These are phyloP conservation scores for Wickerhamomyces kurtzmanii DNA, from an alignment of 805 yeast species.

Conservation along the genomic window DNA sequence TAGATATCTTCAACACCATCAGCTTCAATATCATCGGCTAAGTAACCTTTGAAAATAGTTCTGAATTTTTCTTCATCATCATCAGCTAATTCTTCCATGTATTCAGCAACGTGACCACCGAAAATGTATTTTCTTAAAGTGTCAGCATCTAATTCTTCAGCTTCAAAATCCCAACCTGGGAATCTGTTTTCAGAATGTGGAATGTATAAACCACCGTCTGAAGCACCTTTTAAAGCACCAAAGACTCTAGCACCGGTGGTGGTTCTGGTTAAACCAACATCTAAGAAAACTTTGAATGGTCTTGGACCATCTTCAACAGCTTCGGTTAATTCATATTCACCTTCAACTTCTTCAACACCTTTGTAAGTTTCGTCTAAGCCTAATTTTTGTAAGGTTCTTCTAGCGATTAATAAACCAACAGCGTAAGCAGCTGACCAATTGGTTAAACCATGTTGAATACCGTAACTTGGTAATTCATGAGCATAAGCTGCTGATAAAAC, in stretches of 20 bases:
- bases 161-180: constrained; percentile 99
- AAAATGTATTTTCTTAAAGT: constrained; percentile 96
- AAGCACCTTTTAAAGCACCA: constrained; percentile 99
- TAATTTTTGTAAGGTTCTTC: constrained; percentile 96
- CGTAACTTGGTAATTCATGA: constrained; percentile 97
- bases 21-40: constrained; percentile 95
- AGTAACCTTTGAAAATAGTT: constrained; percentile 91
- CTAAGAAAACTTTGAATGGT: constrained; percentile 99
- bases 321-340: constrained; percentile 97
- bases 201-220: constrained; percentile 98
- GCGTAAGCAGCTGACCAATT: constrained; percentile 99
- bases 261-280: constrained; percentile 99
- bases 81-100: constrained; percentile 99
- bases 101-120: constrained; percentile 99
- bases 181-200: constrained; percentile 99
- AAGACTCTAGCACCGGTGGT: constrained; percentile 99
- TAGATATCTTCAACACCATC: constrained; percentile 94
- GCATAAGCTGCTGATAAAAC: constrained; percentile 97
- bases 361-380: constrained; percentile 96
- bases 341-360: constrained; percentile 99
- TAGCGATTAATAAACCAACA: constrained; percentile 95
- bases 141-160: constrained; percentile 97
- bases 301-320: constrained; percentile 99
- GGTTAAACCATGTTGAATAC: constrained; percentile 96
- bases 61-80: constrained; percentile 99